phyloP scores from a whole-genome alignment of 2,329 filamentous ascomycete genomes.

The Trichoderma pleuroti region DNA sequence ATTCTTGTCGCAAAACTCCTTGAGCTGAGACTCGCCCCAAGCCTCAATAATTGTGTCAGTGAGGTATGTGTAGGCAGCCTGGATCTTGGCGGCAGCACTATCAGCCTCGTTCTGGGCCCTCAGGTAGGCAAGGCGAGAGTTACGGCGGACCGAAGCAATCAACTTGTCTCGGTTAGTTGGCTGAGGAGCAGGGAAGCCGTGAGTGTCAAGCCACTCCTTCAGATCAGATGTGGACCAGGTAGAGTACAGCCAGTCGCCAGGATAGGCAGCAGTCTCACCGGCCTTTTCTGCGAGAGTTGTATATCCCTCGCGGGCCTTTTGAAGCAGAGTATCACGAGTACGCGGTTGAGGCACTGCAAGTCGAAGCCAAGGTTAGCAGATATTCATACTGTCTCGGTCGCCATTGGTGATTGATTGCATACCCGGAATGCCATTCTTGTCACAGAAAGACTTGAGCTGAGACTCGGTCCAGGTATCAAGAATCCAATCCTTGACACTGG shows the following conservation, averaged over 20 bases:
- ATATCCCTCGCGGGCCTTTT: conserved; percentile 76
- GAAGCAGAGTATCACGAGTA: conserved; percentile 76
- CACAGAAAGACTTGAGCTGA: conserved; percentile 87
- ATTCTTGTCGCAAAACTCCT: conserved; percentile 91
- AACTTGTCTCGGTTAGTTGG: conserved; percentile 80
- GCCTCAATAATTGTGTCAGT: conserved; percentile 82
- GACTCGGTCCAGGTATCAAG: conserved; percentile 95
- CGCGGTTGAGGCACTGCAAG: conserved; percentile 72
- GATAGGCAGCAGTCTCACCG: conserved; percentile 79
- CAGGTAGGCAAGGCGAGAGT: conserved; percentile 75
- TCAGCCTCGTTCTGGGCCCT: conserved; percentile 60
- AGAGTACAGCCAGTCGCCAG: conserved; percentile 90
- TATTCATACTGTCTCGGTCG: not conserved
- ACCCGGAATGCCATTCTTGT: conserved; percentile 78
- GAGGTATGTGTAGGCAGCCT: conserved; percentile 68
- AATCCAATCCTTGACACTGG: conserved; percentile 81
- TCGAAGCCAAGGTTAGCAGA: not conserved
- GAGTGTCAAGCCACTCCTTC: conserved; percentile 88
- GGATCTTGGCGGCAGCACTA: conserved; percentile 61
- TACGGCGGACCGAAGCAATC: conserved; percentile 84
- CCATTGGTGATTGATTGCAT: conserved; percentile 19
- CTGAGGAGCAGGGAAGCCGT: conserved; percentile 83
- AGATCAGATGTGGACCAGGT: conserved; percentile 90
- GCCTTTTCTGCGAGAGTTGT: conserved; percentile 69
- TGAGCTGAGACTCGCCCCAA: conserved; percentile 86